Base-by-base conservation (phyloP, 495 filamentous ascomycete genomes). In the Hypoxylon intermedium region DNA sequence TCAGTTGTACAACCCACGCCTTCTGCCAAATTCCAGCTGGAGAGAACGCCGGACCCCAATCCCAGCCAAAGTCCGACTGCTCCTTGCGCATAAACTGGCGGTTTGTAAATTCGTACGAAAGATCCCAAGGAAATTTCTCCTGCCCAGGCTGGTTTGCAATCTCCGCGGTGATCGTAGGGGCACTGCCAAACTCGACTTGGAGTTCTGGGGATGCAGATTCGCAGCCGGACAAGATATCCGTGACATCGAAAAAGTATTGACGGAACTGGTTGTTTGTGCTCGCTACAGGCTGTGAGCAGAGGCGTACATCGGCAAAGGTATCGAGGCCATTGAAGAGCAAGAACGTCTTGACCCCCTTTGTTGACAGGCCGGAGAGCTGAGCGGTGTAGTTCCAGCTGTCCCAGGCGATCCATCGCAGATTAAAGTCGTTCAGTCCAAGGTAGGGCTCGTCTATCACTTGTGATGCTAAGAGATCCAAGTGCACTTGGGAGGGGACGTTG, bases 51-150 rank as follows among this genome's bases (percentile, higher is more conserved):
- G 87, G 87, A 5, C 85, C 84, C 86, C 86, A 89, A 56, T 88
- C 87, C 85, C 85, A 89, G 7, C 87, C 87, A 65, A 89, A 88
- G 59, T 89, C 87, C 7, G 79, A 85, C 60, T 89, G 86, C 57
- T 89, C 82, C 67, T 89, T 89, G 28, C 87, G 83, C 37, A 88
- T 85, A 45, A 83, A 88, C 72, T 82, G 79, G 3, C 85, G 77
- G 52, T 86, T 81, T 0, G 75, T 67, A 52, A 87, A 86, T 54
- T 84, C 79, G 51, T 74, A 82, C 0, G 73, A 13, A n/a, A 65
- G 73, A 46, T 86, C 74, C 52, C 43, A 43, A 1, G 83, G 81
- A 81, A 80, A 84, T 40, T 70, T 79, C 61, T 84, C 77, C 57
- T 85, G 79, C 11, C 73, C 76, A 0, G 84, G 80, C 60, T 82